These are phyloP conservation scores for Metarhizium brunneum DNA, from an alignment of 2,329 filamentous ascomycete species.

Conservation along the genomic window DNA sequence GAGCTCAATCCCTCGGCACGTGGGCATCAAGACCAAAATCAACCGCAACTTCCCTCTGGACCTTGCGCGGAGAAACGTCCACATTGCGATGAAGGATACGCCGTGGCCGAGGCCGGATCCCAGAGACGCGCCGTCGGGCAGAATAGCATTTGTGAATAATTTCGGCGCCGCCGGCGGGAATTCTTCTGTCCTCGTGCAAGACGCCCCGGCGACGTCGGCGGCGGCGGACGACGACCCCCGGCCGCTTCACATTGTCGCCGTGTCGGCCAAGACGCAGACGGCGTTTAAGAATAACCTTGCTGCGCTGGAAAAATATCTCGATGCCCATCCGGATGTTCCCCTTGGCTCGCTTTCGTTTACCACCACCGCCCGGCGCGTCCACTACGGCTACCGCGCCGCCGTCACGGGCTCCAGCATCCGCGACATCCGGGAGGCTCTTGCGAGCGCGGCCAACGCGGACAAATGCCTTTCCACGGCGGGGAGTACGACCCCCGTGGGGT, in stretches of 20 bases:
- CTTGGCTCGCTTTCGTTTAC: not conserved
- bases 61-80: conserved; percentile 21
- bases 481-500: too few relatives aligned
- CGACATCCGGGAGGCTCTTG: not conserved
- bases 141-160: conserved; percentile 35
- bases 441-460: conserved; percentile 30
- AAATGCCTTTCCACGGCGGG: too few relatives aligned
- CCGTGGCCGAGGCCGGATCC: conserved; percentile 17
- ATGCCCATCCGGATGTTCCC: not conserved
- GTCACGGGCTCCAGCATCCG: conserved; percentile 10
- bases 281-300: not conserved
- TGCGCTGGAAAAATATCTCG: not conserved
- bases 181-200: conserved; percentile 54
- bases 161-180: conserved; percentile 47
- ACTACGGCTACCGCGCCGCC: not conserved
- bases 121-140: conserved; percentile 7
- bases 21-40: conserved; percentile 40
- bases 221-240: not conserved
- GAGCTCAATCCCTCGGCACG: conserved; percentile 38
- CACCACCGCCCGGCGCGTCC: not conserved
- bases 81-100: conserved; percentile 25
- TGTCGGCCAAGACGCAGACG: conserved; percentile 37
- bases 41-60: conserved; percentile 34
- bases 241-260: conserved; percentile 40
- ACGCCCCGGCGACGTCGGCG: conserved; percentile 33